phyloP scores from a whole-genome alignment of 2,329 filamentous ascomycete species.

The Coniochaeta sp. region DNA sequence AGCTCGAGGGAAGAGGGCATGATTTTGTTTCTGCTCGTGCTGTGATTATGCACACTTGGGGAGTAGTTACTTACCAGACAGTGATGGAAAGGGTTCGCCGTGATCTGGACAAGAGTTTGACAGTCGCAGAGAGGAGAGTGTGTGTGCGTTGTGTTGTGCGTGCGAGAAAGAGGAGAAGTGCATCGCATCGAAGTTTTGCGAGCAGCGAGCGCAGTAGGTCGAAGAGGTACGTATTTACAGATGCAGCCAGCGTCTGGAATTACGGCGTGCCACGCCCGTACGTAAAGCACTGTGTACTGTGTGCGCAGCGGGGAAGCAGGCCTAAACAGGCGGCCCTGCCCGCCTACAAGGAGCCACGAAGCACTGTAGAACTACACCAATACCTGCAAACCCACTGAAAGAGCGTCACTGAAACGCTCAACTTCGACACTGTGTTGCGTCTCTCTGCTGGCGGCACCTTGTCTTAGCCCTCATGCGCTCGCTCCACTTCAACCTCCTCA shows the following conservation, averaged over 20 bases:
- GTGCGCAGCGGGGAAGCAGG: background rate
- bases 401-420: background rate
- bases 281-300: background rate
- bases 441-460: background rate
- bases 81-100: background rate
- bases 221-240: background rate
- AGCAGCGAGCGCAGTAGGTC: slow-evolving; percentile 10
- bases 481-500: background rate
- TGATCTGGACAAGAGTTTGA: slow-evolving; percentile 1
- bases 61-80: background rate
- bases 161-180: slow-evolving; percentile 20
- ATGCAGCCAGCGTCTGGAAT: background rate
- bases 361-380: background rate
- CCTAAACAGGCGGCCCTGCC: background rate
- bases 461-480: background rate
- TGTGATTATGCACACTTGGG: slow-evolving; percentile 1
- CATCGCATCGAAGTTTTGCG: slow-evolving; percentile 20
- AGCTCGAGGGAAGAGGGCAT: slow-evolving; percentile 2
- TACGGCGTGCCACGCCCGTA: background rate
- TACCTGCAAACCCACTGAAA: background rate
- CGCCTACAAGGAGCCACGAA: background rate
- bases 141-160: slow-evolving; percentile 12
- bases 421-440: background rate
- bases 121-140: background rate
- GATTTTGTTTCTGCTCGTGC: background rate